Evolutionary conservation across 257 asterid genomes (phyloP).

Genomic region (Petrea volubilis): DNA sequence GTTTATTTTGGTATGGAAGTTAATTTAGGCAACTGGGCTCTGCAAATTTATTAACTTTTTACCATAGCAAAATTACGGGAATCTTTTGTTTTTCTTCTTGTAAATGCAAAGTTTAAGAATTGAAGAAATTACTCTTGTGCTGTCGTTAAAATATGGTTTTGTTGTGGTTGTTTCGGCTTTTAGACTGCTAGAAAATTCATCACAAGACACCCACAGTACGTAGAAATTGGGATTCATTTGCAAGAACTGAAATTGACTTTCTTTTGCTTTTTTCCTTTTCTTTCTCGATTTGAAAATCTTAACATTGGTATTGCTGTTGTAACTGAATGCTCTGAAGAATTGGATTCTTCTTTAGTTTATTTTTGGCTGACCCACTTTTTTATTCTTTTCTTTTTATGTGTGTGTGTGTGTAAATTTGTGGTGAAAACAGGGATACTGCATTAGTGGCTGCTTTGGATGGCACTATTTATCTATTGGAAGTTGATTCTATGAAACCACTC

Average conservation of each 20-base stretch:
- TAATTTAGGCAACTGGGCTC: background rate
- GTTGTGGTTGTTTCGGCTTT: background rate
- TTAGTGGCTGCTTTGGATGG: constrained; percentile 89
- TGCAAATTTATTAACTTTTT: background rate
- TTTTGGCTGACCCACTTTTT: background rate
- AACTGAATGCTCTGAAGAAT: background rate
- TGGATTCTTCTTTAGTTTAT: background rate
- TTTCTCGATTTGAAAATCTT: background rate
- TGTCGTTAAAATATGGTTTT: background rate
- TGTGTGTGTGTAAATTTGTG: background rate
- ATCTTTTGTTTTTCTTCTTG: background rate
- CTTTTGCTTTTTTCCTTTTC: background rate
- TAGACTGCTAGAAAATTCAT: background rate
- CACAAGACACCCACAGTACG: background rate
- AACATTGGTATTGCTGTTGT: background rate
- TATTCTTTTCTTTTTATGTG: background rate
- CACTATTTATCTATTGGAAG: constrained; percentile 68
- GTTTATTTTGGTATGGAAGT: background rate
- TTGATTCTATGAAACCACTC: constrained; percentile 59
- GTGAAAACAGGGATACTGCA: constrained; percentile 63
- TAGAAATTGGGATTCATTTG: background rate
- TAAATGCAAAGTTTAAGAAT: too few species aligned
- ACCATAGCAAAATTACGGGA: background rate
- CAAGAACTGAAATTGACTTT: background rate
- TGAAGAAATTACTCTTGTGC: background rate